Percentiles rank a stretch among this genome's conserved stretches.
phyloP scores from a whole-genome alignment of 2,329 filamentous ascomycete genomes.

The Fusarium secorum region DNA sequence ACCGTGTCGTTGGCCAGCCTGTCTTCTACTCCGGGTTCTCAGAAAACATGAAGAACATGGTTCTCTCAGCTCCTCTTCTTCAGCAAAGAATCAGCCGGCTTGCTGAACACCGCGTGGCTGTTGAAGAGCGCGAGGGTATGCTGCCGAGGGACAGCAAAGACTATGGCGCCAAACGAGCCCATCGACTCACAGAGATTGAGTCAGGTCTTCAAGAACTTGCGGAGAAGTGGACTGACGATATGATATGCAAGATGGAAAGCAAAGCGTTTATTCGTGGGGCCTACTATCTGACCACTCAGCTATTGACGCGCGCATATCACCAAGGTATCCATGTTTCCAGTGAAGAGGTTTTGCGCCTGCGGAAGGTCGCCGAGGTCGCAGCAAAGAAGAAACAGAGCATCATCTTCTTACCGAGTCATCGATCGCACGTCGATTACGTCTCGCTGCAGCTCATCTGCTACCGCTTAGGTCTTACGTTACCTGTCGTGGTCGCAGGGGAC shows the following conservation, averaged over 20 bases:
- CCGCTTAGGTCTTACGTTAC: slow-evolving; percentile 84
- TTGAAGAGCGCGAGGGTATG: slow-evolving; percentile 80
- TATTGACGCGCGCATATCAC: slow-evolving; percentile 92
- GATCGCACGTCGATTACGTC: slow-evolving; percentile 96
- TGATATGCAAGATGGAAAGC: slow-evolving; percentile 99
- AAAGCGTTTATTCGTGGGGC: slow-evolving; percentile 90
- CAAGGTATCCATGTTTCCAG: slow-evolving; percentile 97
- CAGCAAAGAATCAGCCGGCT: slow-evolving; percentile 78
- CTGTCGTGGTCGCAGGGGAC: slow-evolving; percentile 92
- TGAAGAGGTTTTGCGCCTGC: slow-evolving; percentile 85
- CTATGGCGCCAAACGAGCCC: slow-evolving; percentile 58
- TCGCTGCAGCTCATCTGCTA: slow-evolving; percentile 96
- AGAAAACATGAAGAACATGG: slow-evolving; percentile 83
- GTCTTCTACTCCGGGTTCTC: slow-evolving; percentile 93
- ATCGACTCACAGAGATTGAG: slow-evolving; percentile 71
- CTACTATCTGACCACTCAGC: slow-evolving; percentile 87
- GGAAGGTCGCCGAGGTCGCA: slow-evolving; percentile 83
- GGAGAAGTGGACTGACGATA: slow-evolving; percentile 86
- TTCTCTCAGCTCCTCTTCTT: slow-evolving; percentile 79
- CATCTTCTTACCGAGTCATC: slow-evolving; percentile 92
- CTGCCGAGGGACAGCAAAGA: slow-evolving; percentile 65
- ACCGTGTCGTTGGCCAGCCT: slow-evolving; percentile 87
- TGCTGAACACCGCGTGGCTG: slow-evolving; percentile 74
- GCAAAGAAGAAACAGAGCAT: slow-evolving; percentile 91
- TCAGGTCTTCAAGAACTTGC: slow-evolving; percentile 79